Base-by-base conservation (phyloP, 2,329 filamentous ascomycete species). In the Ascochyta lentis region DNA sequence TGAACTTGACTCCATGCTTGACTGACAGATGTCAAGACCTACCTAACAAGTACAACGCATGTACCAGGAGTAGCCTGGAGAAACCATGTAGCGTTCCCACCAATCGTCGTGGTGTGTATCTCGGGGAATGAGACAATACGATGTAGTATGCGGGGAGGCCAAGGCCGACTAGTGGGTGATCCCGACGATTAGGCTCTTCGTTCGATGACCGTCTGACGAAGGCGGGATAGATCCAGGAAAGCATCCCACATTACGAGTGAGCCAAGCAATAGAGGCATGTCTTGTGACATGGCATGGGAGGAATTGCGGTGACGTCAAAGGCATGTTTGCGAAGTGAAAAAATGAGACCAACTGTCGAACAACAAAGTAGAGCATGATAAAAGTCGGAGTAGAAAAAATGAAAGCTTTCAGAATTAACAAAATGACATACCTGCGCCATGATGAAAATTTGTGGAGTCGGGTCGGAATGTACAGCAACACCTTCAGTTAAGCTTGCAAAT, bases 71-170 rank as follows among this genome's bases (percentile, higher is more conserved):
- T 9, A 13, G 37, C 4, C 34, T 22, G 12, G 35, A 22, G 16
- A 22, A 38, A 22, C 19, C 19, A 19, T 24, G 19, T 23, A 39
- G 10, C 22, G 24, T 22, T 16, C n/a, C 23, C 23, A 2, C 39
- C 23, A 41, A 27, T 41, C 39, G 5, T 41, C 24, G 8, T 27
- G 23, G 23, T 27, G 22, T 8, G 39, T 23, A 9, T 9, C 24
- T 42, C 40, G 24, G 16, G 22, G 15, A 45, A 24, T 13, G 31
- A 12, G 29, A 24, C 6, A 34, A 34, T 8, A 16, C 26, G 19
- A 43, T 50, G 23, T 37, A 37, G 31, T 39, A 37, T 43, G 47
- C 39, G 31, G 29, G 16, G 47, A 43, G 31, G 31, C 47, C 39
- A 43, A 43, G 31, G 24, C 39, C 34, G 15, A 37, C 47, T 43